Evolutionary conservation across 805 yeast genomes (phyloP), one percentile per base, ranked within the genome.

Genomic region (Candida montana): DNA sequence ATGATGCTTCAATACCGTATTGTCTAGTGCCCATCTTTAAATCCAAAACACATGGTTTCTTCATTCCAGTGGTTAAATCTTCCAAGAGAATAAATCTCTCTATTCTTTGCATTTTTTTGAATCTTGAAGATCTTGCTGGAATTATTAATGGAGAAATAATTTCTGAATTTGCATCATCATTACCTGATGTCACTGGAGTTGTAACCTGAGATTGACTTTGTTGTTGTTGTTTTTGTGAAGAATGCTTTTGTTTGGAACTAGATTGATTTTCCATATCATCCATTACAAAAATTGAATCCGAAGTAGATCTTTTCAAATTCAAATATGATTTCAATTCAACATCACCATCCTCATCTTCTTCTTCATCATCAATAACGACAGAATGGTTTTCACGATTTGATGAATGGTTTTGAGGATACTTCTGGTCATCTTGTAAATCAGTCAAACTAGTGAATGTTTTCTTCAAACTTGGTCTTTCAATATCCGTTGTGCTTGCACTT

Each of bases 1-100:
- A 60, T 6, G 72, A 71, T 0, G 98, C 97, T 49, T 89, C 95
- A n/a, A 91, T 83, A 9, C 99, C 99, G 55, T 93, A 93, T 63
- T 93, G 99, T 44, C 99, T 72, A 0, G 99, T 91, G 1, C 99
- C 99, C 98, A 93, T 93, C 59, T 93, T 93, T 53, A 93, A 69
- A 63, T 93, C 99, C 37, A 93, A 66, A 0, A 91, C 98, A 58
- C 96, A 90, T 1, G 99, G 97, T 49, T 75, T 75, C 24, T 64
- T 68, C 80, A 91, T 79, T 19, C 87, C 86, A 41, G 81, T 74
- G 0, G 98, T 93, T 37, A 93, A 65, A 64, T 93, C 99, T 58
- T 95, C 99, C 37, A 93, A 68, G 9, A 93, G 63, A 30, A 93
- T 82, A 58, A 89, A 93, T 47, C 95, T 70, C 63, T 86, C 95